phyloP scores from a whole-genome alignment of 768 basidiomycete genomes.

The Naganishia antarctica region DNA sequence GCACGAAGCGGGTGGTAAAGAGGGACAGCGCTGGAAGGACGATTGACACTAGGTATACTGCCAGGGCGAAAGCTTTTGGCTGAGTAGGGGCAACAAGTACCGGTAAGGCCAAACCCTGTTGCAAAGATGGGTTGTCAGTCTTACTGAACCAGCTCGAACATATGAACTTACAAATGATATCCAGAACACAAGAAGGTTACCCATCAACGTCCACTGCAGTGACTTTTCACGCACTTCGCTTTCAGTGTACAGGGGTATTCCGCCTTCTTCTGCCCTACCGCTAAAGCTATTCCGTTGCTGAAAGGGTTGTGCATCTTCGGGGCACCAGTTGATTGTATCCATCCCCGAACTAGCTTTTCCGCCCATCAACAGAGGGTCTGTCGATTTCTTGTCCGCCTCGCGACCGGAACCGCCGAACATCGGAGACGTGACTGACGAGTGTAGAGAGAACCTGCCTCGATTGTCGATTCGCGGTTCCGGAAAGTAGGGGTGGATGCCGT shows the following conservation, averaged over 20 bases:
- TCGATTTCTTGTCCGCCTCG: conserved; percentile 22
- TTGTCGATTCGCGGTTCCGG: background rate
- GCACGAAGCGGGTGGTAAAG: background rate
- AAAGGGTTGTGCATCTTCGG: background rate
- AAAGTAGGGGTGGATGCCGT: background rate
- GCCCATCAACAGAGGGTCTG: conserved; percentile 22
- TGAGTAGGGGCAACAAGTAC: background rate
- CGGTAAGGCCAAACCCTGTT: conserved; percentile 16
- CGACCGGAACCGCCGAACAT: background rate
- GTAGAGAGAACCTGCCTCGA: background rate
- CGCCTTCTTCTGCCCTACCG: background rate
- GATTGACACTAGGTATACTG: conserved; percentile 13
- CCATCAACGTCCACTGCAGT: background rate
- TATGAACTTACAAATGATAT: conserved; percentile 23
- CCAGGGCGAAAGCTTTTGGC: background rate
- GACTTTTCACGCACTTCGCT: background rate
- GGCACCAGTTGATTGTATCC: background rate
- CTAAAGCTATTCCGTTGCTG: background rate
- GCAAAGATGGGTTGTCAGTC: background rate
- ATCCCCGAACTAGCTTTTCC: background rate
- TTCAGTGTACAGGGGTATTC: too few relatives aligned
- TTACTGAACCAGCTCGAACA: background rate
- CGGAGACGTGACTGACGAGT: conserved; percentile 5
- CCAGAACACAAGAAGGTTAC: conserved; percentile 14
- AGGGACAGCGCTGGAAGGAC: conserved; percentile 4